Evolutionary conservation across 805 yeast species (phyloP).

Genomic region (Pichia sporocuriosa): DNA sequence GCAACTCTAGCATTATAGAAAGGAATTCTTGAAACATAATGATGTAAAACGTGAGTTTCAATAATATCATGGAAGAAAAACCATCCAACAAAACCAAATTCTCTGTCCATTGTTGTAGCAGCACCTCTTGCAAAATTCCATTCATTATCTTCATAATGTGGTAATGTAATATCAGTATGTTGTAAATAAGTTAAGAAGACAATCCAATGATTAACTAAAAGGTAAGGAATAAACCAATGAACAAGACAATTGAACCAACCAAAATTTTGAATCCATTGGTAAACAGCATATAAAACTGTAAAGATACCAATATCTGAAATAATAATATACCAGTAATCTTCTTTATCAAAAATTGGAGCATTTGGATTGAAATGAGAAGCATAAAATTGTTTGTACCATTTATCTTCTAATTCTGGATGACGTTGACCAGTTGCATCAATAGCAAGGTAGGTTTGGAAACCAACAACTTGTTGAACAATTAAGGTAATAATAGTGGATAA

Average conservation of each 20-base stretch:
- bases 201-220: slow-evolving; percentile 59
- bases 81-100: slow-evolving; percentile 53
- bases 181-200: slow-evolving; percentile 57
- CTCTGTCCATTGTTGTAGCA: slow-evolving; percentile 58
- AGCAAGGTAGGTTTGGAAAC: slow-evolving; percentile 43
- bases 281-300: slow-evolving; percentile 37
- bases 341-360: slow-evolving; percentile 47
- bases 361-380: slow-evolving; percentile 50
- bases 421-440: slow-evolving; percentile 55
- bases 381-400: slow-evolving; percentile 30
- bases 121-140: slow-evolving; percentile 67
- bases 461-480: slow-evolving; percentile 50
- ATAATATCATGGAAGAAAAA: slow-evolving; percentile 52
- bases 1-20: slow-evolving; percentile 52
- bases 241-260: slow-evolving; percentile 46
- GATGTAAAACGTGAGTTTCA: slow-evolving; percentile 53
- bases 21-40: slow-evolving; percentile 49
- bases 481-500: slow-evolving; percentile 37
- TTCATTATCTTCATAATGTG: slow-evolving; percentile 48
- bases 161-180: slow-evolving; percentile 54
- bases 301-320: slow-evolving; percentile 52
- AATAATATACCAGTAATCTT: slow-evolving; percentile 49
- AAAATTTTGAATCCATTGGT: slow-evolving; percentile 43
- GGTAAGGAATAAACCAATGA: slow-evolving; percentile 54
- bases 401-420: slow-evolving; percentile 28